Percentiles rank a stretch among this genome's conserved stretches.
Evolutionary conservation across 768 basidiomycete genomes (phyloP).

Genomic region (Suillus decipiens): DNA sequence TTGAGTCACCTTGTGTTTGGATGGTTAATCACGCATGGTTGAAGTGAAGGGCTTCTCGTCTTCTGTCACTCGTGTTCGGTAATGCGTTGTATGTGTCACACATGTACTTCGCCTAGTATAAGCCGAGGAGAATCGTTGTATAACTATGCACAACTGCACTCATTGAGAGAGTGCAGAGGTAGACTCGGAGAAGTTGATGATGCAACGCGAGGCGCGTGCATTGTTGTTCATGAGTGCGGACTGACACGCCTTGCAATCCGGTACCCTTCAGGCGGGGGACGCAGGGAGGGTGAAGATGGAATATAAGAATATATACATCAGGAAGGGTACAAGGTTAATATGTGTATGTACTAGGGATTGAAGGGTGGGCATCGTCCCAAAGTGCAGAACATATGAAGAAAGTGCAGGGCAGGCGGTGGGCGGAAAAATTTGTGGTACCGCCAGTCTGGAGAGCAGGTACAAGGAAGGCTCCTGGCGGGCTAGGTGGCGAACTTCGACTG

Average conservation of each 20-base stretch:
- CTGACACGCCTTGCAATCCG: neutral
- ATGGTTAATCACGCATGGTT: neutral
- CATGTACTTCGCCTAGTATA: neutral
- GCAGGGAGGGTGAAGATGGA: neutral
- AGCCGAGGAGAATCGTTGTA: neutral
- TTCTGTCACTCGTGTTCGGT: neutral
- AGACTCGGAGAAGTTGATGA: neutral
- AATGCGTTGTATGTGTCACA: neutral
- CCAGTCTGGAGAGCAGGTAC: neutral
- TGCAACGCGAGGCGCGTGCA: too few relatives aligned
- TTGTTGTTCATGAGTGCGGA: neutral
- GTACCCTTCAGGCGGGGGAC: neutral
- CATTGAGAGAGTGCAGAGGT: neutral
- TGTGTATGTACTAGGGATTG: neutral
- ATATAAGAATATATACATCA: neutral
- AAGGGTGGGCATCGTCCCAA: neutral
- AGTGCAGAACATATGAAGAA: neutral
- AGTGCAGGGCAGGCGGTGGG: neutral
- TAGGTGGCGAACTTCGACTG: neutral
- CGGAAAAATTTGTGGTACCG: neutral
- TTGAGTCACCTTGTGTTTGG: neutral
- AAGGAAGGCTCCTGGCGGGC: neutral
- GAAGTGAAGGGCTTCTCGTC: neutral
- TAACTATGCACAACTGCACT: neutral
- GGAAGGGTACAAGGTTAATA: neutral